Base-by-base conservation (phyloP, 768 basidiomycete genomes). In the Mycena latifolia region DNA sequence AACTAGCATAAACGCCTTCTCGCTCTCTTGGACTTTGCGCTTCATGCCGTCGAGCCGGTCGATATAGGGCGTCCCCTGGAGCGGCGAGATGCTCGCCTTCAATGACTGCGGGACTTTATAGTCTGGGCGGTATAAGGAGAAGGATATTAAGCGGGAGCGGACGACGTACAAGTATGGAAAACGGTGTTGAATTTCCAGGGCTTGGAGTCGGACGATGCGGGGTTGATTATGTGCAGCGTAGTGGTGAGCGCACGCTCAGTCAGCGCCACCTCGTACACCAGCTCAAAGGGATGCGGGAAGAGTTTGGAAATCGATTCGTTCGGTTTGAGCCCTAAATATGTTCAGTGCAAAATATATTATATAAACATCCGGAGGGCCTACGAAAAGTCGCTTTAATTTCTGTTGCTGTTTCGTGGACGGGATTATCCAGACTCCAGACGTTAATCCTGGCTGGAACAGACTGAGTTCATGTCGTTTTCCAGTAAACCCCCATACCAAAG, bases 41-140 rank as follows among this genome's bases (percentile, higher is more conserved):
- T n/a, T 37, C 52, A 53, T 53, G 52, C 52, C 52, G 33, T 33
- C 52, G 52, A 53, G 52, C 9, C 52, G 52, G 52, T 53, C 52
- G 52, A 53, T 37, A 33, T 53, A 53, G 2, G 52, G 33, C 12
- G 33, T 53, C 11, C 33, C 52, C 14, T 33, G 8, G 31, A 53
- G 52, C 31, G 52, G 52, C 5, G 52, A 33, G 22, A 53, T 22
- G 29, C 52, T 37, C 33, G 52, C 52, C n/a, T 33, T 35, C 31
- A 37, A 20, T 5, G 52, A n/a, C 2, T 33, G n/a, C 29, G 52
- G 52, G 33, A 53, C 52, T 53, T 53, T 53, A 20, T 53, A 53
- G 33, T 53, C 52, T 53, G 24, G 20, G 52, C 6, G 22, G 18
- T 5, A 33, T 33, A 17, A 31, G 25, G 28, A 24, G 52, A n/a